These are phyloP conservation scores for Metarhizium sp. DNA, from an alignment of 2,329 filamentous ascomycete genomes.

Conservation along the genomic window DNA sequence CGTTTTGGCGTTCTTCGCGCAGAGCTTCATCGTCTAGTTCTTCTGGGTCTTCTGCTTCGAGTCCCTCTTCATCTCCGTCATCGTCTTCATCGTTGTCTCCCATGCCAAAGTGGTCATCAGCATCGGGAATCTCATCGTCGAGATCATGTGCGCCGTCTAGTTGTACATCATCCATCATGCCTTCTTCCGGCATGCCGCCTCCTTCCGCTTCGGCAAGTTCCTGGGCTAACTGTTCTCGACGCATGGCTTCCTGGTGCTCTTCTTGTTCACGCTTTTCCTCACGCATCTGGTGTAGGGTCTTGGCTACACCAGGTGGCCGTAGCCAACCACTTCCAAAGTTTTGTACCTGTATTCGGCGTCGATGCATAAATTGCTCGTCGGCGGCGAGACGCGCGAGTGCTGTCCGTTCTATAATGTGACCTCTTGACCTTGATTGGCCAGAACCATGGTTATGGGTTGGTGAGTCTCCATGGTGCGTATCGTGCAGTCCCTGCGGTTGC, in stretches of 20 bases:
- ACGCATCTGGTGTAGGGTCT: conserved; percentile 81
- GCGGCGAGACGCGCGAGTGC: conserved; percentile 59
- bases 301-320: conserved; percentile 75
- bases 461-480: conserved; percentile 20
- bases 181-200: conserved; percentile 26
- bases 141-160: conserved; percentile 50
- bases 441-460: conserved; percentile 19
- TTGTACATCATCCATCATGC: conserved; percentile 45
- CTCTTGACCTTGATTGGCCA: conserved; percentile 26
- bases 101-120: conserved; percentile 40
- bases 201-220: conserved; percentile 63
- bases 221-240: conserved; percentile 60
- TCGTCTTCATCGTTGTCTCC: conserved; percentile 31
- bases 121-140: conserved; percentile 64
- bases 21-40: conserved; percentile 29
- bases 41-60: conserved; percentile 30
- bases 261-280: conserved; percentile 85
- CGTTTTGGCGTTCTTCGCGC: conserved; percentile 35
- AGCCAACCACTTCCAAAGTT: conserved; percentile 89
- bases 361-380: conserved; percentile 69
- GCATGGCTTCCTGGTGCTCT: conserved; percentile 69
- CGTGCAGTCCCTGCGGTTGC: conserved; percentile 23
- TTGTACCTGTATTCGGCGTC: conserved; percentile 71
- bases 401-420: conserved; percentile 44
- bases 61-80: conserved; percentile 28